Conservation (phyloP, 805 yeast genomes). For the Torulaspora maleeae region DNA sequence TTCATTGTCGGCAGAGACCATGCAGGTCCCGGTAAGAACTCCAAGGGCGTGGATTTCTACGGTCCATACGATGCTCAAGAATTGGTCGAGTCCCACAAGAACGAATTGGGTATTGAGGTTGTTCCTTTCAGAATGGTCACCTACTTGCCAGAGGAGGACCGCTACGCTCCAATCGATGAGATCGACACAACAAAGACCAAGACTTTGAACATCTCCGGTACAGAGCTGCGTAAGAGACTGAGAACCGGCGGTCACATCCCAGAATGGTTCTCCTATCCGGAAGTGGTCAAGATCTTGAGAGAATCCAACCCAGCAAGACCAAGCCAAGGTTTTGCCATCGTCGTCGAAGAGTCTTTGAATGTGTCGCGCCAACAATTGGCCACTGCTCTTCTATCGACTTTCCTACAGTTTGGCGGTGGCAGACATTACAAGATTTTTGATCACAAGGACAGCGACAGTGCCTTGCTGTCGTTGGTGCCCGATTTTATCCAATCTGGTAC, state of each 20-base stretch:
- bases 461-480: slow-evolving; percentile 55
- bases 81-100: slow-evolving; percentile 66
- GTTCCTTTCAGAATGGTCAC: slow-evolving; percentile 98
- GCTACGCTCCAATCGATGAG: slow-evolving; percentile 92
- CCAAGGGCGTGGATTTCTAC: slow-evolving; percentile 88
- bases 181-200: slow-evolving; percentile 65
- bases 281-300: slow-evolving; percentile 85
- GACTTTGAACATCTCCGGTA: slow-evolving; percentile 90
- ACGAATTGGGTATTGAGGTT: slow-evolving; percentile 80
- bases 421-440: slow-evolving; percentile 57
- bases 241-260: slow-evolving; percentile 86
- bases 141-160: slow-evolving; percentile 88
- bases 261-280: slow-evolving; percentile 96
- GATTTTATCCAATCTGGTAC: slow-evolving; percentile 67
- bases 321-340: slow-evolving; percentile 80
- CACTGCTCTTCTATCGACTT: slow-evolving; percentile 80
- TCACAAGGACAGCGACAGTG: slow-evolving; percentile 55
- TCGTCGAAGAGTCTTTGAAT: slow-evolving; percentile 55
- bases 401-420: slow-evolving; percentile 83
- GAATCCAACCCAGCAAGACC: slow-evolving; percentile 90
- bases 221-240: slow-evolving; percentile 84
- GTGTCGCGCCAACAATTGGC: slow-evolving; percentile 63
- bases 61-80: slow-evolving; percentile 98
- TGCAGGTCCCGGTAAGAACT: slow-evolving; percentile 91
- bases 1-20: slow-evolving; percentile 98